Evolutionary conservation across 2,329 filamentous ascomycete species (phyloP), one percentile per base, ranked within the genome.

Genomic region (Beauveria sp.): DNA sequence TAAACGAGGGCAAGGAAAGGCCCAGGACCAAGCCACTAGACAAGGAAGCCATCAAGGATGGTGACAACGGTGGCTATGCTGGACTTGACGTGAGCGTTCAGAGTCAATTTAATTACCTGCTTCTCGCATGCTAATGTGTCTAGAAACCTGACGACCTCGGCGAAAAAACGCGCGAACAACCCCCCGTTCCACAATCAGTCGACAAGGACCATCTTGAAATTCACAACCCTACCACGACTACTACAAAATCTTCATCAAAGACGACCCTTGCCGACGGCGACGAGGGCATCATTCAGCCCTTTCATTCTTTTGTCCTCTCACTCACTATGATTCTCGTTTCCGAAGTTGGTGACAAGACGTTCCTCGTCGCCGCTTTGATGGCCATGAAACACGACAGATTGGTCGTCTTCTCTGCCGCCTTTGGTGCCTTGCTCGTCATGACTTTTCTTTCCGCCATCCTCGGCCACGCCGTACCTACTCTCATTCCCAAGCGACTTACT

Each of bases 261-360:
- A 66, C 64, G 3, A 63, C 70, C 52, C 70, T 61, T 20, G 71
- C 72, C 9, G 74, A 77, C 58, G 68, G 62, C 5, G 67, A 68
- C 7, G 82, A 81, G 10, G 85, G 87, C 62, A 78, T 92, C 46
- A 91, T 92, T 63, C 88, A 87, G 64, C 90, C 91, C 20, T 80
- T 87, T 69, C 93, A 99, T 73, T 97, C 94, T 4, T 96, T 94
- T 70, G 71, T 96, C 14, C 86, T 97, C 37, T 96, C 94, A 18
- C 86, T 97, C 63, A 93, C 92, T 62, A 99, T 97, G 94, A 99
- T 99, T 69, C 79, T 97, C 64, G 89, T 97, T 68, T 97, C 93
- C 52, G 94, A 99, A 73, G 86, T 99, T 68, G 94, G 94, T 65
- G 94, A 99, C 83, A 99, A 99, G 78, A 99, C 94, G 0, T 99